A percentile compares a stretch with the other conserved stretches of the same genome.
Conservation (phyloP, 495 filamentous ascomycete genomes). For the Neurospora sp. region DNA sequence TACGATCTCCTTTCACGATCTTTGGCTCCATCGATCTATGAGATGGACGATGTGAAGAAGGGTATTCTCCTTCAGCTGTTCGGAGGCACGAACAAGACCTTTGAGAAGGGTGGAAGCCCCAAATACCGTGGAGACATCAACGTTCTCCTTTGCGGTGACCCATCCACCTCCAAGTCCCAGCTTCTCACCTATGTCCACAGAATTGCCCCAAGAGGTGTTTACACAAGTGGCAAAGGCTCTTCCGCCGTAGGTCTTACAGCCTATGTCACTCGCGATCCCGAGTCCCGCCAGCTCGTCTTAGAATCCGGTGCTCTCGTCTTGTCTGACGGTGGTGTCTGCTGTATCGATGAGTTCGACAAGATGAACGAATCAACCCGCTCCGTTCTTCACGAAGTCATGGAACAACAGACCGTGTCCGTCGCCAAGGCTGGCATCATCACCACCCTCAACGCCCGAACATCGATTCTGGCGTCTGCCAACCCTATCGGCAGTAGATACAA, state of each 20-base stretch:
- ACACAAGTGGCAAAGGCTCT: slow-evolving; percentile 94
- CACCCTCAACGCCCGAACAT: slow-evolving; percentile 88
- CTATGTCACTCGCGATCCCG: slow-evolving; percentile 84
- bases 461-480: slow-evolving; percentile 91
- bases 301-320: slow-evolving; percentile 93
- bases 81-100: slow-evolving; percentile 96
- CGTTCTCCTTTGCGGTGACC: slow-evolving; percentile 90
- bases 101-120: slow-evolving; percentile 91
- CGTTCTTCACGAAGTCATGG: slow-evolving; percentile 98
- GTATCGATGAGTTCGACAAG: slow-evolving; percentile 99
- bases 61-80: slow-evolving; percentile 94
- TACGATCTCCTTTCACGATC: slow-evolving; percentile 92
- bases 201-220: slow-evolving; percentile 93
- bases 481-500: slow-evolving; percentile 98
- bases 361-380: slow-evolving; percentile 95
- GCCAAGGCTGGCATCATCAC: slow-evolving; percentile 99
- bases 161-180: slow-evolving; percentile 93
- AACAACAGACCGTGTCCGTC: slow-evolving; percentile 97
- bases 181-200: slow-evolving; percentile 90
- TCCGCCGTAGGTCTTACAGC: slow-evolving; percentile 98
- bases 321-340: slow-evolving; percentile 94
- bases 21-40: slow-evolving; percentile 88
- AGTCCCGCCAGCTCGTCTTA: slow-evolving; percentile 89
- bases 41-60: slow-evolving; percentile 99
- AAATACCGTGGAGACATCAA: slow-evolving; percentile 97